phyloP scores from a whole-genome alignment of 139 green algal genomes.

The Coccomyxa sp. region DNA sequence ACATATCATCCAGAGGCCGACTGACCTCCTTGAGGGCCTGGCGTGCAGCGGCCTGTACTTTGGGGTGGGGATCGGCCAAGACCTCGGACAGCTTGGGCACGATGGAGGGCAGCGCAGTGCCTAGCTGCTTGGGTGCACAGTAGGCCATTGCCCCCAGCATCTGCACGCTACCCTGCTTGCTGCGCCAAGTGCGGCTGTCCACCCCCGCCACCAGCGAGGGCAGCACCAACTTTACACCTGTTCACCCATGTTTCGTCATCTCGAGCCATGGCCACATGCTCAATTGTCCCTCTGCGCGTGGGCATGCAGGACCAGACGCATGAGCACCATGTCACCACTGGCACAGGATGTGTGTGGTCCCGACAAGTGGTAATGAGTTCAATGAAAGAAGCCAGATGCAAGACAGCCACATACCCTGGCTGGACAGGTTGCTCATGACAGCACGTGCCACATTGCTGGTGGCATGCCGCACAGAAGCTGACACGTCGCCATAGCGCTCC shows the following conservation, averaged over 20 bases:
- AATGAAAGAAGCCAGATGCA: neutral
- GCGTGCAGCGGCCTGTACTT: constrained; percentile 79
- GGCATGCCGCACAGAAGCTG: constrained; percentile 63
- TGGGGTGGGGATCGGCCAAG: constrained; percentile 85
- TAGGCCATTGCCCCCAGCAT: constrained; percentile 95
- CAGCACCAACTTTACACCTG: constrained; percentile 95
- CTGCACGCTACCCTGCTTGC: constrained; percentile 93
- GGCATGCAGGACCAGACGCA: neutral
- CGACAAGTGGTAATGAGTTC: neutral
- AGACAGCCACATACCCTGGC: constrained; percentile 34
- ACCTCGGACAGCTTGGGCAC: constrained; percentile 79
- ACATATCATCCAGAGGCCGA: no score
- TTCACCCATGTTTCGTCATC: neutral
- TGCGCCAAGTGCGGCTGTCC: constrained; percentile 86
- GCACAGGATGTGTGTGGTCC: no score
- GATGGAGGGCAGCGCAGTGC: constrained; percentile 84
- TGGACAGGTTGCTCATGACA: constrained; percentile 93
- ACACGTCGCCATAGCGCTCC: constrained; percentile 79
- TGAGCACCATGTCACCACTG: no score
- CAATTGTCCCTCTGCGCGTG: neutral
- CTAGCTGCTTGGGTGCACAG: constrained; percentile 94
- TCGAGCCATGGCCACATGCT: neutral
- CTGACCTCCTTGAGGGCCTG: constrained; percentile 69
- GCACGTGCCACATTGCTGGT: constrained; percentile 70
- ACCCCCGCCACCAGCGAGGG: constrained; percentile 85